Conservation (phyloP, 495 filamentous ascomycete genomes). For the Massariosphaeria phaeospora region DNA sequence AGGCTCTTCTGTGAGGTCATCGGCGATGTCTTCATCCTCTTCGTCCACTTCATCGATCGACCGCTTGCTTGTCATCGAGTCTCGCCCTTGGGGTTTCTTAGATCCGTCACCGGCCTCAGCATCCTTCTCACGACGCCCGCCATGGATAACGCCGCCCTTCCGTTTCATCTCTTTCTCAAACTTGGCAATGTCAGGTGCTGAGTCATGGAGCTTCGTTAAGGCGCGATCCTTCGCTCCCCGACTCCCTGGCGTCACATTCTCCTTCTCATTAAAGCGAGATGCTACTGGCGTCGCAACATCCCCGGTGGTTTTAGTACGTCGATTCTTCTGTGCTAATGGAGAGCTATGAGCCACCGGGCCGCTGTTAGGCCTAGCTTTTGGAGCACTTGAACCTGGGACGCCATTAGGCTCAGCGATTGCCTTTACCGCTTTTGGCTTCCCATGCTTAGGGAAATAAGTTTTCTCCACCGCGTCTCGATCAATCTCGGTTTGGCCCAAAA, state of each 20-base stretch:
- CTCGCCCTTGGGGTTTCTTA: conserved; percentile 27
- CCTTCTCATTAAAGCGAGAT: conserved; percentile 53
- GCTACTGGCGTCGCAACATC: conserved; percentile 47
- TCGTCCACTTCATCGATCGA: conserved; percentile 54
- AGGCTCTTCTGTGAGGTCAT: conserved; percentile 37
- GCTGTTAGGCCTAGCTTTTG: background rate
- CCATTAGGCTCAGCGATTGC: background rate
- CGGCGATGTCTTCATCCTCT: conserved; percentile 49
- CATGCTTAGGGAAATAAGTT: conserved; percentile 44
- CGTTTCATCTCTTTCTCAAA: conserved; percentile 93
- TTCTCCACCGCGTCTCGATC: conserved; percentile 53
- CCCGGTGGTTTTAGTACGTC: conserved; percentile 7
- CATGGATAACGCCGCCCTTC: conserved; percentile 77
- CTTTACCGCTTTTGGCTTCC: conserved; percentile 25
- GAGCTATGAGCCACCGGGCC: conserved; percentile 16
- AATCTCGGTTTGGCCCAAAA: conserved; percentile 79
- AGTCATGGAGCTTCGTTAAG: conserved; percentile 63
- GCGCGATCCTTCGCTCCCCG: conserved; percentile 85
- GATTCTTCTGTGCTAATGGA: conserved; percentile 23
- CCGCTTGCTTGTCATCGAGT: conserved; percentile 44
- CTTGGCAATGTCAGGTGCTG: conserved; percentile 75
- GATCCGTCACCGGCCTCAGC: conserved; percentile 25
- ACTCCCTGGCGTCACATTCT: conserved; percentile 82
- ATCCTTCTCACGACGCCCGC: conserved; percentile 54
- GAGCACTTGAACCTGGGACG: conserved; percentile 4